Conservation (phyloP, 1,139 yeast genomes). For the Zygosaccharomyces sapae region DNA sequence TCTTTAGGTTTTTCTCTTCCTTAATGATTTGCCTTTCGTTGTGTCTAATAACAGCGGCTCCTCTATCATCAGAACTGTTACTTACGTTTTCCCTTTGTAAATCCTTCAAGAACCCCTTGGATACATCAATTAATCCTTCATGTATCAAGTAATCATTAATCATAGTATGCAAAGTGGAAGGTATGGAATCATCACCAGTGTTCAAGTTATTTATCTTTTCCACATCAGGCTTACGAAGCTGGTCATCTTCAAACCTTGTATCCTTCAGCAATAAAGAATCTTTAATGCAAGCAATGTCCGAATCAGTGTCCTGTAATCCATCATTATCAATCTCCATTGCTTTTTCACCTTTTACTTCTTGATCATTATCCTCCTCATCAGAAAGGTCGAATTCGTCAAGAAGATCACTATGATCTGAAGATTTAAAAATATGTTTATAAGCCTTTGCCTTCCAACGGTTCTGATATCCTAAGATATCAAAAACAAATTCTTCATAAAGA, state of each 20-base stretch:
- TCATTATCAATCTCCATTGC: conserved; percentile 14
- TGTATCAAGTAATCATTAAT: conserved; percentile 68
- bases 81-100: conserved; percentile 35
- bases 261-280: conserved; percentile 23
- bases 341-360: conserved; percentile 12
- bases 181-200: conserved; percentile 37
- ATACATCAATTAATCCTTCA: conserved; percentile 67
- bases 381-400: conserved; percentile 16
- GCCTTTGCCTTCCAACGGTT: conserved; percentile 41
- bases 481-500: conserved; percentile 50
- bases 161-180: conserved; percentile 49
- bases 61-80: conserved; percentile 22
- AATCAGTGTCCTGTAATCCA: not conserved
- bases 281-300: conserved; percentile 5
- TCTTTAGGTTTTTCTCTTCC: conserved; percentile 43
- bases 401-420: conserved; percentile 16
- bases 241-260: conserved; percentile 23
- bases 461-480: conserved; percentile 67
- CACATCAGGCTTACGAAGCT: conserved; percentile 28
- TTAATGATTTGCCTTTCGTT: conserved; percentile 31
- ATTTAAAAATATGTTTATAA: conserved; percentile 31
- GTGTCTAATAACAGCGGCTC: conserved; percentile 24
- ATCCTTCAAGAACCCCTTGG: conserved; percentile 56
- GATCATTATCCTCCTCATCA: conserved; percentile 13
- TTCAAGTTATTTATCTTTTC: conserved; percentile 27